A percentile compares a stretch with the other conserved stretches of the same genome.
phyloP scores from a whole-genome alignment of 2,329 filamentous ascomycete genomes.

The Lecanicillium sp. region DNA sequence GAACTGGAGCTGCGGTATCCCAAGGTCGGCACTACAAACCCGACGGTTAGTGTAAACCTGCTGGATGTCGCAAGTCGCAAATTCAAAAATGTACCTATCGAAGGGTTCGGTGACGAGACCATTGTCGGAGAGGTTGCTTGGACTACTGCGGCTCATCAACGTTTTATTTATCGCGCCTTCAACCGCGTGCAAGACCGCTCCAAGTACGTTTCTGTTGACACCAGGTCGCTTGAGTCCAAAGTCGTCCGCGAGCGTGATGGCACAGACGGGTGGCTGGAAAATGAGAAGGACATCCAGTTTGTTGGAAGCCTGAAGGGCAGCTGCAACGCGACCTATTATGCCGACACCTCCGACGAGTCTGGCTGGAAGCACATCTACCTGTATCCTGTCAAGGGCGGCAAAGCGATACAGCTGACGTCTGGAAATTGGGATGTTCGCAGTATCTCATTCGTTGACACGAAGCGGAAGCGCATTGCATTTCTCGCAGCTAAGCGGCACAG shows the following conservation, averaged over 20 bases:
- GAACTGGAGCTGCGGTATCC: constrained; percentile 61
- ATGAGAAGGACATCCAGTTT: constrained; percentile 50
- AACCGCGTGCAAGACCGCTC: constrained; percentile 63
- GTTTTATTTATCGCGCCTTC: constrained; percentile 58
- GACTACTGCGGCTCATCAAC: constrained; percentile 56
- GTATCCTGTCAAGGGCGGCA: constrained; percentile 50
- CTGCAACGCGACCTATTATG: constrained; percentile 45
- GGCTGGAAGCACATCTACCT: constrained; percentile 68
- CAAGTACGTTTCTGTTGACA: constrained; percentile 55
- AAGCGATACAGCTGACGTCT: constrained; percentile 51
- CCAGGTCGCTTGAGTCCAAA: constrained; percentile 27
- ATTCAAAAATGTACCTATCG: constrained; percentile 41
- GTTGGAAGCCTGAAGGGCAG: constrained; percentile 39
- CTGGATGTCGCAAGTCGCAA: constrained; percentile 45
- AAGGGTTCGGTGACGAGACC: constrained; percentile 55
- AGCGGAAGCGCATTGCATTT: constrained; percentile 55
- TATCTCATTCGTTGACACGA: constrained; percentile 54
- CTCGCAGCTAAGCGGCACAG: constrained; percentile 59
- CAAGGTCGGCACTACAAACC: constrained; percentile 63
- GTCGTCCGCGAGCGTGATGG: constrained; percentile 53
- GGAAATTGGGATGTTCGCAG: constrained; percentile 60
- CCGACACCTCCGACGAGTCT: constrained; percentile 60
- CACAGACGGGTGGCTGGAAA: constrained; percentile 56
- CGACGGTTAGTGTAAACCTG: constrained; percentile 55
- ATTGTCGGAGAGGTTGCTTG: constrained; percentile 64